Evolutionary conservation across 1,139 yeast genomes (phyloP).

Genomic region (Taphrina confusa): DNA sequence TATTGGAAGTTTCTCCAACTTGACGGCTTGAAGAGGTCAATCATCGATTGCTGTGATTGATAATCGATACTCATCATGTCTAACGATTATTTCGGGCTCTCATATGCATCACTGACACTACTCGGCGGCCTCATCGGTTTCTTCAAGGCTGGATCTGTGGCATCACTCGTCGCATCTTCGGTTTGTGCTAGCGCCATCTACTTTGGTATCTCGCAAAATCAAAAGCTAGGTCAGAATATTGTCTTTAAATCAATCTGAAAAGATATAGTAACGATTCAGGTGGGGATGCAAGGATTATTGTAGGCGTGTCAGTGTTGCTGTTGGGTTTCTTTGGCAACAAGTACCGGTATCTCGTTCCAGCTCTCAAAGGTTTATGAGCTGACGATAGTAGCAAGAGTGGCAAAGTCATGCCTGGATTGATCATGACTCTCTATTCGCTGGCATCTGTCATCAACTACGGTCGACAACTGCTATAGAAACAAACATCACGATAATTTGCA

Average conservation of each 20-base stretch:
- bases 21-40: no score
- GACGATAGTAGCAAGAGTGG: slow-evolving; percentile 11
- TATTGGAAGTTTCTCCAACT: no score
- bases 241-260: background rate
- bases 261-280: background rate
- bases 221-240: slow-evolving; percentile 6
- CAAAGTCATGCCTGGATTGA: slow-evolving; percentile 27
- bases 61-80: slow-evolving; percentile 1
- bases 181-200: slow-evolving; percentile 25
- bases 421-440: slow-evolving; percentile 21
- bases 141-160: slow-evolving; percentile 30
- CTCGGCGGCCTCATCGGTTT: slow-evolving; percentile 32
- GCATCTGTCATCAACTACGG: slow-evolving; percentile 21
- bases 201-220: slow-evolving; percentile 22
- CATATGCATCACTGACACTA: slow-evolving; percentile 18
- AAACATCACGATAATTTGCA: no score
- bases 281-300: slow-evolving; percentile 2
- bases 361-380: background rate
- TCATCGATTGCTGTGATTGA: no score
- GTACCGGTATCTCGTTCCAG: background rate
- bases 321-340: slow-evolving; percentile 23
- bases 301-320: slow-evolving; percentile 6
- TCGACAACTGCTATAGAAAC: slow-evolving; percentile 8
- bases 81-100: slow-evolving; percentile 4
- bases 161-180: slow-evolving; percentile 32